phyloP scores from a whole-genome alignment of 129 eudicot species.

The Arctium lappa region DNA sequence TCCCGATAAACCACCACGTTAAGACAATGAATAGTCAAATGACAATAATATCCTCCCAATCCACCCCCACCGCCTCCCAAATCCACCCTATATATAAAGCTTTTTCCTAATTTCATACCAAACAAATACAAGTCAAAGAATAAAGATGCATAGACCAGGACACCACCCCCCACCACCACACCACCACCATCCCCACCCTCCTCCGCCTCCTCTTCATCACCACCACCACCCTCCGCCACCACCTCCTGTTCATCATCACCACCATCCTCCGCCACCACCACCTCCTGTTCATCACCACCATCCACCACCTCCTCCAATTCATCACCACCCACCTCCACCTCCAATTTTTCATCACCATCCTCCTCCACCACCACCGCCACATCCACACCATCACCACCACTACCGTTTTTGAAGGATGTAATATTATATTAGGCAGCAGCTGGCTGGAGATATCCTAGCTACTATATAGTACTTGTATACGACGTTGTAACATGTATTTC shows the following conservation, averaged over 20 bases:
- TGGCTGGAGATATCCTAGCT: neutral
- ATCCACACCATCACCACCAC: slow-evolving; percentile 10
- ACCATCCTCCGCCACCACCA: slow-evolving; percentile 11
- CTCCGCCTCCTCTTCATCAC: slow-evolving; percentile 21
- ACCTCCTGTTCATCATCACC: slow-evolving; percentile 14
- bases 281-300: neutral
- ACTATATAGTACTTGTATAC: neutral
- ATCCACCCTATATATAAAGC: neutral
- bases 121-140: neutral
- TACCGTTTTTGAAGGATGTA: neutral
- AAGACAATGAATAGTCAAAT: neutral
- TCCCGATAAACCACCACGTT: neutral
- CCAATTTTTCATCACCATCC: slow-evolving; percentile 11
- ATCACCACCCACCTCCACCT: slow-evolving; percentile 24
- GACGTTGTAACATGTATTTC: neutral
- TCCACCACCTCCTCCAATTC: slow-evolving; percentile 1
- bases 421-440: neutral
- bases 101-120: neutral
- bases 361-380: slow-evolving; percentile 24
- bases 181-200: slow-evolving; percentile 4
- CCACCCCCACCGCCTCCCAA: neutral
- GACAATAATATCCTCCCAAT: neutral
- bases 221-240: slow-evolving; percentile 22
- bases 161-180: slow-evolving; percentile 1
- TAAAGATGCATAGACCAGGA: neutral